phyloP scores from a whole-genome alignment of 169 alveolate species.

The Plasmodium gonderi region DNA sequence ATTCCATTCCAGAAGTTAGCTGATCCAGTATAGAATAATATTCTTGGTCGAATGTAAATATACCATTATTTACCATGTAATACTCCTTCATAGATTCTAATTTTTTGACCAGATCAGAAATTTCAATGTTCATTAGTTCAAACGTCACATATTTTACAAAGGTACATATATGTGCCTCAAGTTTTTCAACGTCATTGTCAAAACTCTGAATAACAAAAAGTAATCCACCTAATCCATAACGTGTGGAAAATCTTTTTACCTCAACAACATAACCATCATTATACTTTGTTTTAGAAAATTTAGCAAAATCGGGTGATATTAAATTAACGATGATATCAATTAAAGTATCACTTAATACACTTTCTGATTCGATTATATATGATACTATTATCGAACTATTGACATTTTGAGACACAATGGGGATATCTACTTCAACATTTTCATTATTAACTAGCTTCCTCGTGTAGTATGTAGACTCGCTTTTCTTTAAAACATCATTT shows the following conservation, averaged over 20 bases:
- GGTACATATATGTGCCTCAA: constrained; percentile 53
- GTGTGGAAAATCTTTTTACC: constrained; percentile 55
- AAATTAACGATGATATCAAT: constrained; percentile 61
- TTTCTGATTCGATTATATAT: constrained; percentile 66
- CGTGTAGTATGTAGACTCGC: constrained; percentile 63
- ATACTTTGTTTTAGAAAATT: constrained; percentile 37
- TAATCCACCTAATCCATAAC: constrained; percentile 57
- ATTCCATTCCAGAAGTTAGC: constrained; percentile 39
- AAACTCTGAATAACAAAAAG: constrained; percentile 65
- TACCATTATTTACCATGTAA: constrained; percentile 51
- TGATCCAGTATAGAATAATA: constrained; percentile 61
- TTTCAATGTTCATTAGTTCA: constrained; percentile 37
- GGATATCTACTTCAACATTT: constrained; percentile 48
- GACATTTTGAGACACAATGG: neutral
- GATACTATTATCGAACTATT: constrained; percentile 49
- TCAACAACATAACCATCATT: constrained; percentile 61
- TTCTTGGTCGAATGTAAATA: constrained; percentile 63
- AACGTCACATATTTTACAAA: constrained; percentile 53
- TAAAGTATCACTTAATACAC: constrained; percentile 29
- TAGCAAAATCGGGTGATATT: constrained; percentile 63
- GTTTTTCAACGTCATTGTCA: constrained; percentile 54
- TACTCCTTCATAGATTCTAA: constrained; percentile 42
- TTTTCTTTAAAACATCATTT: constrained; percentile 40
- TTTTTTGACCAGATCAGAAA: constrained; percentile 29
- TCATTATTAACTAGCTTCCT: constrained; percentile 60